These are phyloP conservation scores for Zygosaccharomyces sapae DNA, from an alignment of 1,139 yeast species.

Conservation along the genomic window DNA sequence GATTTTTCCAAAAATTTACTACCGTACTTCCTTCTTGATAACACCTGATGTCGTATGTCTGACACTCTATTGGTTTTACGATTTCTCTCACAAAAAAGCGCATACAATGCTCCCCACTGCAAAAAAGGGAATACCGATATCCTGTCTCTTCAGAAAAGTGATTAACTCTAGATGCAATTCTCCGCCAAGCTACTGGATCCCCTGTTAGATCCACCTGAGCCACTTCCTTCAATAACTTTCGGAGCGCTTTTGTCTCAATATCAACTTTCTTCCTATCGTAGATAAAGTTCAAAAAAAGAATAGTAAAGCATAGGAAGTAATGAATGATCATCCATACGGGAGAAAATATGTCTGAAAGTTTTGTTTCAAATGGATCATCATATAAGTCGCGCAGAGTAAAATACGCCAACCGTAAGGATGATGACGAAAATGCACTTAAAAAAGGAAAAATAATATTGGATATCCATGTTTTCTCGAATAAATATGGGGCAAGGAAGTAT, in stretches of 20 bases:
- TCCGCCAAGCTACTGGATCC: constrained; percentile 1
- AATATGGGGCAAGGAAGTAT: not conserved
- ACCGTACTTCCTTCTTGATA: not conserved
- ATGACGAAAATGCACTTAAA: not conserved
- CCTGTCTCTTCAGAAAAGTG: not conserved
- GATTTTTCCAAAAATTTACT: not conserved
- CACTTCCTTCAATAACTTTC: not conserved
- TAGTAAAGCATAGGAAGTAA: not conserved
- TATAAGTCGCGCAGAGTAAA: not conserved
- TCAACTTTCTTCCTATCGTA: not conserved
- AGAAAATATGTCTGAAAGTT: not conserved
- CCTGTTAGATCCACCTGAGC: not conserved
- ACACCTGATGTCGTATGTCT: not conserved
- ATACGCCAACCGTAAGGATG: not conserved
- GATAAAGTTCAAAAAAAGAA: not conserved
- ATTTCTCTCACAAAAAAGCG: not conserved
- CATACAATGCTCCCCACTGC: not conserved
- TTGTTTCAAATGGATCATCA: not conserved
- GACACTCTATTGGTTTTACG: not conserved
- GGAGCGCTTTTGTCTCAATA: not conserved
- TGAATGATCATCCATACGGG: not conserved
- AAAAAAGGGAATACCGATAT: not conserved
- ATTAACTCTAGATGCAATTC: constrained; percentile 1
- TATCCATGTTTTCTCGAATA: not conserved
- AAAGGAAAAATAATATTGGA: not conserved